These are phyloP conservation scores for Zelonia costaricensis DNA, from an alignment of 208 protist species.

Conservation along the genomic window DNA sequence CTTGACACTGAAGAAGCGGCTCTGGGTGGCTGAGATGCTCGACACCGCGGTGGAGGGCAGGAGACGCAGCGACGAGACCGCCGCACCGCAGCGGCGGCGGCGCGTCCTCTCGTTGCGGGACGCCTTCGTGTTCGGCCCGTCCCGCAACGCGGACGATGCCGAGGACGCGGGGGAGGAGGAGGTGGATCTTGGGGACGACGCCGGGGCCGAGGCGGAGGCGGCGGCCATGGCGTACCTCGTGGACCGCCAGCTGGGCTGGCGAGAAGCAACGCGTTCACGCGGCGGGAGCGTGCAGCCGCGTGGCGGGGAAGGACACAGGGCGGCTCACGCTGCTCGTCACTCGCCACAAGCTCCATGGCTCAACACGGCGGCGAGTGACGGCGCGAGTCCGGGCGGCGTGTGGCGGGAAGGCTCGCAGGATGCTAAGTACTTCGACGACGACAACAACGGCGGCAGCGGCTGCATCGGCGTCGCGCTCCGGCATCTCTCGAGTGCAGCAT, in stretches of 20 bases:
- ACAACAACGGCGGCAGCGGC: background rate
- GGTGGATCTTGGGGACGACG: background rate
- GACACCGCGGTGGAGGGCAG: no score
- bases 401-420: background rate
- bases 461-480: background rate
- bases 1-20: conserved; percentile 54
- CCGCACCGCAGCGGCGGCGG: no score
- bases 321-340: no score
- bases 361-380: no score
- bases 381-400: no score
- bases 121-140: conserved; percentile 18
- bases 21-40: conserved; percentile 32
- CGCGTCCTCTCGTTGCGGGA: conserved; percentile 22
- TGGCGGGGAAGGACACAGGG: background rate
- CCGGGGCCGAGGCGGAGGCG: conserved; percentile 12
- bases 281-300: background rate
- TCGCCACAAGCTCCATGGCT: background rate
- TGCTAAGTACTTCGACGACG: conserved; percentile 19
- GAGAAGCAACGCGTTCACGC: background rate
- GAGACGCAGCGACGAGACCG: no score
- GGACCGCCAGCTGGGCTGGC: conserved; percentile 19
- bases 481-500: background rate
- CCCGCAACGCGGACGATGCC: background rate
- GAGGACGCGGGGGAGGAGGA: background rate
- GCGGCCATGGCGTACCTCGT: conserved; percentile 26